Evolutionary conservation across 805 yeast genomes (phyloP), one percentile per base, ranked within the genome.

Genomic region (Cyberlindnera sargentensis): DNA sequence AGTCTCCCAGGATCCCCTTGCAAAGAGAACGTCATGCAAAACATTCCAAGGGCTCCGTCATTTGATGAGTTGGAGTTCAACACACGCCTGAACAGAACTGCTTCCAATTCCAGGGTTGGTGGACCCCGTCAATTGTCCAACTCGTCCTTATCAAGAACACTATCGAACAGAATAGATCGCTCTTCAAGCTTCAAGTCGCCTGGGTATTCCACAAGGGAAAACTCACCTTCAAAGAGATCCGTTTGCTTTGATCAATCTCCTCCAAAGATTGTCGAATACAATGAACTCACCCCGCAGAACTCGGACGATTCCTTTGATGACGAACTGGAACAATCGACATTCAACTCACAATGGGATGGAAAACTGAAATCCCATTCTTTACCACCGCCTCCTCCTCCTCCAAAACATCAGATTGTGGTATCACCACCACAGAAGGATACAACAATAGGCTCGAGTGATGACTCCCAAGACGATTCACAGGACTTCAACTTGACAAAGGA

Each of bases 201-300:
- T 3, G 43, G 39, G 2, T 39, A 46, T 32, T 23, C 42, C n/a
- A 40, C 49, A 5, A 54, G 56, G 28, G 63, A 57, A 28, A 50
- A 50, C 37, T 58, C 65, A 2, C 65, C 67, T 3, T 57, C 70
- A 0, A 64, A 60, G 41, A 68, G 65, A 42, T 60, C 65, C 4
- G 73, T 70, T 6, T 60, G 61, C 25, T 67, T 70, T 34, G 70
- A 67, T 41, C 45, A 51, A 5, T 59, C 68, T 1, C 71, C 73
- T 3, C 68, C 70, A 40, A 63, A 63, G 46, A 57, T 65, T 5
- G 41, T 66, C 30, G 64, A 66, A 41, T 66, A 63, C 45, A 66
- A 64, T 10, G 52, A 47, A 37, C 40, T 51, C 20, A 47, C 56
- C 6, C 57, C 62, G 1, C 55, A 58, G 8, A 34, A 54, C 39